These are phyloP conservation scores for Cladobotryum mycophilum DNA, from an alignment of 2,329 filamentous ascomycete genomes.

Conservation along the genomic window DNA sequence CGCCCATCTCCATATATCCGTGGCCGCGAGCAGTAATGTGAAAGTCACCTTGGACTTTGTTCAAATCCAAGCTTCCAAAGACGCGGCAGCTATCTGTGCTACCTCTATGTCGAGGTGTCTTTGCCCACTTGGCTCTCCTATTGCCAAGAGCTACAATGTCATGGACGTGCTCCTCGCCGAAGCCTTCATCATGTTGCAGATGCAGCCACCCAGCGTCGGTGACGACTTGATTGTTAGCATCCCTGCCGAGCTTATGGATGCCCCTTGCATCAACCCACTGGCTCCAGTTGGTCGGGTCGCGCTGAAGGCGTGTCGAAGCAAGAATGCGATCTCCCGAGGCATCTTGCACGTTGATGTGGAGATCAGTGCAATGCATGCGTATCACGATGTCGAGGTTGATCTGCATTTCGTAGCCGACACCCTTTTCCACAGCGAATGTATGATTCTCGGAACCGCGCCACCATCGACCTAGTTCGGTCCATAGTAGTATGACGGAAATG, in stretches of 20 bases:
- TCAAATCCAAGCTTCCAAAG: slow-evolving; percentile 82
- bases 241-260: slow-evolving; percentile 53
- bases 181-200: slow-evolving; percentile 55
- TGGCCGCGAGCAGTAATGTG: slow-evolving; percentile 94
- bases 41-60: slow-evolving; percentile 97
- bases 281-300: slow-evolving; percentile 72
- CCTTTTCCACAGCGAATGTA: slow-evolving; percentile 90
- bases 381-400: slow-evolving; percentile 95
- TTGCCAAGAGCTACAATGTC: slow-evolving; percentile 73
- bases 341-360: slow-evolving; percentile 98
- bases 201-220: slow-evolving; percentile 53
- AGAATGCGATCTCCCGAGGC: slow-evolving; percentile 87
- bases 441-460: slow-evolving; percentile 79
- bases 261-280: slow-evolving; percentile 73
- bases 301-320: slow-evolving; percentile 65
- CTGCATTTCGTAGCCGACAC: slow-evolving; percentile 78
- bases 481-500: slow-evolving; percentile 67
- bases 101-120: slow-evolving; percentile 63
- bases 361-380: slow-evolving; percentile 75
- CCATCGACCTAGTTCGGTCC: slow-evolving; percentile 75
- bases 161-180: slow-evolving; percentile 77
- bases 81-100: slow-evolving; percentile 73
- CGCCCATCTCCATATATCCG: slow-evolving; percentile 77
- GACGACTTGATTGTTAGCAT: slow-evolving; percentile 47
- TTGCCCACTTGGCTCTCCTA: slow-evolving; percentile 61